Evolutionary conservation across 2,329 filamentous ascomycete species (phyloP).

Genomic region (Colletotrichum somersetense): DNA sequence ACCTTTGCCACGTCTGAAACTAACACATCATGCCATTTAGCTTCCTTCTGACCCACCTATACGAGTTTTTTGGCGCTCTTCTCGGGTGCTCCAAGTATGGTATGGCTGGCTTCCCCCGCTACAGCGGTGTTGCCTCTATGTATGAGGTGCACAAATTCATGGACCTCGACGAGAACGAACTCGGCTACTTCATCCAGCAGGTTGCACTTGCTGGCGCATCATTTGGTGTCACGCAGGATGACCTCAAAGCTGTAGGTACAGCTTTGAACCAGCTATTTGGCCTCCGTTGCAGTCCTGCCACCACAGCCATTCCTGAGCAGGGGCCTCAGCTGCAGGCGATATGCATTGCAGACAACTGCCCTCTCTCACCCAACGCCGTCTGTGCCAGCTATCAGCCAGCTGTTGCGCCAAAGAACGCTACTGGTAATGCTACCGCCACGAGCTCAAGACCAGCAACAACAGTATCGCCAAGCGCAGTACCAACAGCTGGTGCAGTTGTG

Average conservation of each 20-base stretch:
- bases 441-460: neutral
- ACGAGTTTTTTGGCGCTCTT: slow-evolving; percentile 71
- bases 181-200: slow-evolving; percentile 71
- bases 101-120: slow-evolving; percentile 62
- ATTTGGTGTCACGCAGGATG: slow-evolving; percentile 68
- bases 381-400: slow-evolving; percentile 60
- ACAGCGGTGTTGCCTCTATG: slow-evolving; percentile 60
- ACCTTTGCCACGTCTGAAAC: neutral
- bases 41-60: slow-evolving; percentile 71
- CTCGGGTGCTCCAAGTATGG: slow-evolving; percentile 67
- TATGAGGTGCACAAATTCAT: slow-evolving; percentile 72
- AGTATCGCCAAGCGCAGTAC: slow-evolving; percentile 13
- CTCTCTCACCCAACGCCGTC: slow-evolving; percentile 57
- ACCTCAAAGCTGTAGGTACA: slow-evolving; percentile 62
- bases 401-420: slow-evolving; percentile 39
- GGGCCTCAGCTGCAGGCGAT: slow-evolving; percentile 65
- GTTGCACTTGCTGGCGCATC: slow-evolving; percentile 68
- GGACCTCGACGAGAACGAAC: slow-evolving; percentile 63
- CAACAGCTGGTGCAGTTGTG: slow-evolving; percentile 17
- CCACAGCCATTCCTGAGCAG: slow-evolving; percentile 59
- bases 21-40: slow-evolving; percentile 46
- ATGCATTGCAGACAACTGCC: slow-evolving; percentile 66
- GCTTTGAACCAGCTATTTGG: slow-evolving; percentile 65
- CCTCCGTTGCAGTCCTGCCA: slow-evolving; percentile 62
- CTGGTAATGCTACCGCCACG: slow-evolving; percentile 31